phyloP scores from a whole-genome alignment of 805 yeast genomes.

The Candida namnaoensis region DNA sequence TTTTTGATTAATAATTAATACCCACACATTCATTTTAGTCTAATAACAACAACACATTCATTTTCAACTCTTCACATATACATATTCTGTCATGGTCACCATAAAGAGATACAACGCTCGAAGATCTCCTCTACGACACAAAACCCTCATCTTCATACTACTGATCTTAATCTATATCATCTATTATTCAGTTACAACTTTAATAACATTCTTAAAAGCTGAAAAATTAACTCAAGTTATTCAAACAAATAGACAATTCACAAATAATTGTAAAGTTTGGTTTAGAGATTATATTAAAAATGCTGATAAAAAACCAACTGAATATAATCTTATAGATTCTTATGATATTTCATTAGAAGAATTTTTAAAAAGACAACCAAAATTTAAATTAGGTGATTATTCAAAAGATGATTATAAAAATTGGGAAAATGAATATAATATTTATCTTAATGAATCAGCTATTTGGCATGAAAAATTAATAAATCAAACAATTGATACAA shows the following conservation, averaged over 20 bases:
- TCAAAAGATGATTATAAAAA: background rate
- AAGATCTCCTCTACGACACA: background rate
- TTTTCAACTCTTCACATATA: too few species aligned
- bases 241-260: background rate
- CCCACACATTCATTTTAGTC: too few species aligned
- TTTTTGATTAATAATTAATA: too few species aligned
- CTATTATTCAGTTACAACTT: background rate
- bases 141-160: background rate
- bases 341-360: background rate
- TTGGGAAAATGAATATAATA: background rate
- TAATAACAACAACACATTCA: too few species aligned
- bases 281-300: too few species aligned
- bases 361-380: background rate
- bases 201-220: background rate
- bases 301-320: background rate
- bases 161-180: background rate
- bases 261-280: background rate
- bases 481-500: constrained; percentile 2
- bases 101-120: background rate
- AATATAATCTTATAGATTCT: background rate
- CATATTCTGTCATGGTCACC: background rate
- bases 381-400: too few species aligned
- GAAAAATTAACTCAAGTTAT: background rate
- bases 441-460: background rate
- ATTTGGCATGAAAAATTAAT: background rate